Conservation (phyloP, 345 rosid genomes). For the Hibiscus mutabilis region DNA sequence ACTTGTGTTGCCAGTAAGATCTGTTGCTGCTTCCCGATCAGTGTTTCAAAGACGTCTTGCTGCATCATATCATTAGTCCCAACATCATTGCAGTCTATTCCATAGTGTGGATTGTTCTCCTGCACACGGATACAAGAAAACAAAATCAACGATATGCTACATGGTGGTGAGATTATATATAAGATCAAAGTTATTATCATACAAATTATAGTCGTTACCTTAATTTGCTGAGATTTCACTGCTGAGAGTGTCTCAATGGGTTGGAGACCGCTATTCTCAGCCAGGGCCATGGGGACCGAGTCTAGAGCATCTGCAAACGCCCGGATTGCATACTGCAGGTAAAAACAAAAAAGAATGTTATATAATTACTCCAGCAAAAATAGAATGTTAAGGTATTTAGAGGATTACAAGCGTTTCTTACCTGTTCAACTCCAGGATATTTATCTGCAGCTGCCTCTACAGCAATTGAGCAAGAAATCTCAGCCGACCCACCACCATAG, state of each 20-base stretch:
- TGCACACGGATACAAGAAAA: conserved; percentile 16
- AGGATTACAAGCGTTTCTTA: conserved; percentile 6
- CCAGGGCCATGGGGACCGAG: conserved; percentile 88
- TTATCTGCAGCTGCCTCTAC: conserved; percentile 87
- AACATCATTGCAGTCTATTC: conserved; percentile 88
- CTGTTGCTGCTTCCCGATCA: conserved; percentile 97
- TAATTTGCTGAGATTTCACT: conserved; percentile 85
- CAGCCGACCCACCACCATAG: conserved; percentile 96
- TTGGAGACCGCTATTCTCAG: conserved; percentile 94
- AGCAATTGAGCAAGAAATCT: conserved; percentile 83
- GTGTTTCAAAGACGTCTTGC: conserved; percentile 82
- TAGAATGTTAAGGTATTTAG: not conserved
- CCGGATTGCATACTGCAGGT: conserved; percentile 79
- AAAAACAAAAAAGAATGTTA: not conserved
- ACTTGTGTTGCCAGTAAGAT: conserved; percentile 96
- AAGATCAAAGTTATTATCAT: not conserved
- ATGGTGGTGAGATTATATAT: not conserved
- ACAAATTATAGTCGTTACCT: conserved; percentile 33
- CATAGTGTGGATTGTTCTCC: conserved; percentile 50
- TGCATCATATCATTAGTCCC: conserved; percentile 92
- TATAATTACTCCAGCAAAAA: not conserved
- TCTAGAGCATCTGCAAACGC: conserved; percentile 95
- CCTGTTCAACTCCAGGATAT: conserved; percentile 95
- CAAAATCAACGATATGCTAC: not conserved
- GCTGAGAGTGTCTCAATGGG: conserved; percentile 93